These are phyloP conservation scores for Sesbania bispinosa DNA, from an alignment of 306 rosid species.

Conservation along the genomic window DNA sequence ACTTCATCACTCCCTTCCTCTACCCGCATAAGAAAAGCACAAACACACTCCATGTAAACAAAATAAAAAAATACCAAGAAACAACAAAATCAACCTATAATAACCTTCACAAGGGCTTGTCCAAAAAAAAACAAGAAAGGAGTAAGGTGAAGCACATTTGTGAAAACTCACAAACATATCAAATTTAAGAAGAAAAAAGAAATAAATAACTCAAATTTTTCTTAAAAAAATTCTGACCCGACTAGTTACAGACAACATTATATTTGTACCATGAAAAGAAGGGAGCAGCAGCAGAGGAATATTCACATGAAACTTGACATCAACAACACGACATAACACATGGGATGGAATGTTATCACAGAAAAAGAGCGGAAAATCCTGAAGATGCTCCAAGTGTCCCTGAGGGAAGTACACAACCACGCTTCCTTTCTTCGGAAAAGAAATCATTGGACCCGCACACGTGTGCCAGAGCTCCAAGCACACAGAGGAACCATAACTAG, in stretches of 20 bases:
- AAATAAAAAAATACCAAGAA: background rate
- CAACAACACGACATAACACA: conserved; percentile 76
- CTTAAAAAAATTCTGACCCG: background rate
- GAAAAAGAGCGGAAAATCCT: conserved; percentile 49
- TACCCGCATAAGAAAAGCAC: conserved; percentile 55
- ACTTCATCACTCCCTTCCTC: conserved; percentile 96
- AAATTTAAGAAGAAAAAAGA: background rate
- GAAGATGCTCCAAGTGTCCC: conserved; percentile 70
- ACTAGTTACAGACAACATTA: conserved; percentile 26
- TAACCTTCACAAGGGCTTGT: no score
- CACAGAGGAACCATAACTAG: conserved; percentile 32
- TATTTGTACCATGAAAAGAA: background rate
- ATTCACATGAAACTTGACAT: conserved; percentile 79
- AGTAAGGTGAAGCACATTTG: background rate
- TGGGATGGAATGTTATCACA: conserved; percentile 59
- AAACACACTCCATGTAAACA: conserved; percentile 16
- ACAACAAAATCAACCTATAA: background rate
- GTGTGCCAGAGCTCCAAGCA: conserved; percentile 96
- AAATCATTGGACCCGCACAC: conserved; percentile 83
- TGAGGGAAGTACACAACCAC: conserved; percentile 80
- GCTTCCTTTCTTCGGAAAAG: conserved; percentile 78
- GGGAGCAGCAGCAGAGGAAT: background rate
- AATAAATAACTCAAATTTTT: no score
- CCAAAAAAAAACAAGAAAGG: background rate
- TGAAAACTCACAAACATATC: background rate